A percentile compares a stretch with the other conserved stretches of the same genome.
Conservation (phyloP, 2,329 filamentous ascomycete genomes). For the Arthroderma sp. region DNA sequence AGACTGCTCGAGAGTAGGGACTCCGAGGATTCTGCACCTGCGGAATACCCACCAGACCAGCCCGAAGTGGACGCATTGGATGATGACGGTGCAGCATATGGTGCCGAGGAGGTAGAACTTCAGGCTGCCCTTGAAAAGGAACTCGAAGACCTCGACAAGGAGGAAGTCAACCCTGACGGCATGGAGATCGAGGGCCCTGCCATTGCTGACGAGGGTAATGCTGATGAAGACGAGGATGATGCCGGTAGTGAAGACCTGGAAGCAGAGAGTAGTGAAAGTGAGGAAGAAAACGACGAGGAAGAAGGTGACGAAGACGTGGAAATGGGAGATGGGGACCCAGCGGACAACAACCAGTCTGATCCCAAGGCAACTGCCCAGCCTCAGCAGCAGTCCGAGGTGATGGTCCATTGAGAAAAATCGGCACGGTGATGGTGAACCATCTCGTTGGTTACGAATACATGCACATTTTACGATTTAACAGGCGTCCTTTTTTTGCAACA, state of each 20-base stretch:
- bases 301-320: conserved; percentile 46
- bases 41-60: conserved; percentile 94
- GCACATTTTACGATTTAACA: conserved; percentile 1
- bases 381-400: conserved; percentile 31
- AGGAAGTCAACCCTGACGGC: conserved; percentile 48
- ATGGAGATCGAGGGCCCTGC: conserved; percentile 53
- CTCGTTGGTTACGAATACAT: conserved; percentile 4
- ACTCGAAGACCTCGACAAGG: conserved; percentile 38
- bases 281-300: conserved; percentile 48
- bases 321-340: conserved; percentile 42
- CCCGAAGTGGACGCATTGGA: conserved; percentile 80
- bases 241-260: conserved; percentile 58
- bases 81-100: conserved; percentile 76
- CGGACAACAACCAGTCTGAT: conserved; percentile 23
- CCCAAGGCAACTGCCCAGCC: conserved; percentile 19
- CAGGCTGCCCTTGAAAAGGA: conserved; percentile 49
- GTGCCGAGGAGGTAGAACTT: conserved; percentile 74
- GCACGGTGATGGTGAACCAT: background rate
- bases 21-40: conserved; percentile 88
- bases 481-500: background rate
- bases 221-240: conserved; percentile 26
- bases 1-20: conserved; percentile 50
- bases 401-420: conserved; percentile 33
- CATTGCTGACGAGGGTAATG: conserved; percentile 41
- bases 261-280: conserved; percentile 60